phyloP scores from a whole-genome alignment of 2,329 filamentous ascomycete genomes.

The Xylariaceae sp. region DNA sequence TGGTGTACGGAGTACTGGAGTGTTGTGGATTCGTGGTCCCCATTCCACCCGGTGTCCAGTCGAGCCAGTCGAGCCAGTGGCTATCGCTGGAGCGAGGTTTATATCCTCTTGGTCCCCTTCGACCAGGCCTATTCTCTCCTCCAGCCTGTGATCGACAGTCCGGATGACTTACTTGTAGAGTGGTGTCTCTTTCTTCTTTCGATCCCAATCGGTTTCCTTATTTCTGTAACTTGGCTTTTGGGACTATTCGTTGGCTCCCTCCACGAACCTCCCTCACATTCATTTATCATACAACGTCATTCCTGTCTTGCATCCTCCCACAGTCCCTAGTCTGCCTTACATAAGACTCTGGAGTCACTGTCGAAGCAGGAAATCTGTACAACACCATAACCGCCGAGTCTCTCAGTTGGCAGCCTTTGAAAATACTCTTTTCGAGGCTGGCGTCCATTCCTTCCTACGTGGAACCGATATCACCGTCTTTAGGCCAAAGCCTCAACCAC shows the following conservation, averaged over 20 bases:
- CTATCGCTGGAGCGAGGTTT: slow-evolving; percentile 34
- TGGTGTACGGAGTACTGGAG: not conserved
- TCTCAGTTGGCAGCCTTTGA: slow-evolving; percentile 26
- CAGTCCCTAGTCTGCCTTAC: slow-evolving; percentile 15
- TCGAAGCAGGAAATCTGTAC: slow-evolving; percentile 26
- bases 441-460: slow-evolving; percentile 31
- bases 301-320: slow-evolving; percentile 19
- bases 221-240: slow-evolving; percentile 32
- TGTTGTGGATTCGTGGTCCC: slow-evolving; percentile 31
- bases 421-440: slow-evolving; percentile 21
- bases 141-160: slow-evolving; percentile 34
- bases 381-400: slow-evolving; percentile 27
- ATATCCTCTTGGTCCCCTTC: slow-evolving; percentile 33
- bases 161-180: slow-evolving; percentile 28
- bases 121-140: slow-evolving; percentile 30
- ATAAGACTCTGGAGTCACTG: slow-evolving; percentile 23
- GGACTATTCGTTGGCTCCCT: slow-evolving; percentile 26
- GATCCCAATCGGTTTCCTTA: slow-evolving; percentile 33
- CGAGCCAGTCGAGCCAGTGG: too few relatives aligned
- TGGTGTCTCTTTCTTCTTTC: slow-evolving; percentile 32
- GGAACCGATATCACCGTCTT: slow-evolving; percentile 34
- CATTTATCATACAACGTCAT: slow-evolving; percentile 29
- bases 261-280: slow-evolving; percentile 32
- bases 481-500: slow-evolving; percentile 33
- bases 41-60: slow-evolving; percentile 38